Evolutionary conservation across 2,329 filamentous ascomycete species (phyloP).

Genomic region (Claviceps sorghi): DNA sequence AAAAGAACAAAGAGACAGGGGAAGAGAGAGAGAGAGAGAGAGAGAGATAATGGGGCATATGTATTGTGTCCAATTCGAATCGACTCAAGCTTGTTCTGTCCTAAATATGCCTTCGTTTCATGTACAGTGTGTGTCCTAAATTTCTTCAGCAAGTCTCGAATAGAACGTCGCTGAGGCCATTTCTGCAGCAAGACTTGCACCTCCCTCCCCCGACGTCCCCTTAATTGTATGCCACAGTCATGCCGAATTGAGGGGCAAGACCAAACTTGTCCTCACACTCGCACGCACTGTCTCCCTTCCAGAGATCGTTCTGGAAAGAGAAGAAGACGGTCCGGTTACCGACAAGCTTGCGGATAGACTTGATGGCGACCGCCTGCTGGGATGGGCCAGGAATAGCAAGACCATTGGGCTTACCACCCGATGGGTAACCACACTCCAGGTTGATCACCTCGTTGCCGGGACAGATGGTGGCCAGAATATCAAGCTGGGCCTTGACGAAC

Average conservation of each 20-base stretch:
- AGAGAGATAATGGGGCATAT: background rate
- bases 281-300: conserved; percentile 61
- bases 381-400: conserved; percentile 48
- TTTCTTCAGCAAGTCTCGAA: background rate
- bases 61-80: conserved; percentile 6
- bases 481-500: conserved; percentile 63
- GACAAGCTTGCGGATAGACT: conserved; percentile 49
- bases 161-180: background rate
- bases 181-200: background rate
- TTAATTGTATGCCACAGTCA: background rate
- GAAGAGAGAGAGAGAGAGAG: background rate
- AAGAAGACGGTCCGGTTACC: conserved; percentile 67
- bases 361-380: conserved; percentile 60
- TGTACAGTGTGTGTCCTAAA: conserved; percentile 10
- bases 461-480: conserved; percentile 57
- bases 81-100: conserved; percentile 5
- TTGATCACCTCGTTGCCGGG: conserved; percentile 58
- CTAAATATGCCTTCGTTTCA: conserved; percentile 10
- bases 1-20: background rate
- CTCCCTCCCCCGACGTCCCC: background rate
- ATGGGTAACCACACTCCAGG: conserved; percentile 87
- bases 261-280: conserved; percentile 74
- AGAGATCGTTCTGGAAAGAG: conserved; percentile 63
- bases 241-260: conserved; percentile 16
- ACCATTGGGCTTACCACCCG: conserved; percentile 53